Percentiles rank a stretch among this genome's conserved stretches.
Conservation (phyloP, 1,284 basidiomycete species). For the Termitomyces sp. region DNA sequence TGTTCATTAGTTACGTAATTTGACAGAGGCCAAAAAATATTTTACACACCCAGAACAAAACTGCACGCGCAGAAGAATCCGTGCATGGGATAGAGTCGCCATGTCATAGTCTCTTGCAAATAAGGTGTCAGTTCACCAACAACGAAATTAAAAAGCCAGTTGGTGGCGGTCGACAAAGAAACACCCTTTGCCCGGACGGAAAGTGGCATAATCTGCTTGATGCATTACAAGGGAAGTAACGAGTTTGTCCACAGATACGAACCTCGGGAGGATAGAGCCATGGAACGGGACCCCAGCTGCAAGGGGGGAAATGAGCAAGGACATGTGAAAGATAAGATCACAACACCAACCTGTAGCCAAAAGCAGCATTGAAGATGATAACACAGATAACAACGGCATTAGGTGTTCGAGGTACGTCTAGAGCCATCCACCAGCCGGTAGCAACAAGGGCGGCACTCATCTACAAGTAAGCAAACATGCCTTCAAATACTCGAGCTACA, state of each 20-base stretch:
- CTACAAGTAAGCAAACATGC: slow-evolving; percentile 44
- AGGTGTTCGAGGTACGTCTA: slow-evolving; percentile 82
- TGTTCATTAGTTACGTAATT: slow-evolving; percentile 8
- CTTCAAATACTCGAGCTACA: slow-evolving; percentile 80
- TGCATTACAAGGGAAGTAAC: slow-evolving; percentile 1
- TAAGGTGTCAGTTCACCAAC: slow-evolving; percentile 89
- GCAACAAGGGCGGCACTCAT: slow-evolving; percentile 76
- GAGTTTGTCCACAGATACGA: slow-evolving; percentile 10
- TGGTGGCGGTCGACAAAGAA: slow-evolving; percentile 78
- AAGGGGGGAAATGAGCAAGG: slow-evolving; percentile 6
- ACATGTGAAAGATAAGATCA: neutral
- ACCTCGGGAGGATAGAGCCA: slow-evolving; percentile 90
- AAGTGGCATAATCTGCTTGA: slow-evolving; percentile 81
- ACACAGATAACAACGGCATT: slow-evolving; percentile 90
- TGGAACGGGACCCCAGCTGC: slow-evolving; percentile 73
- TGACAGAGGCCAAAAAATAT: neutral
- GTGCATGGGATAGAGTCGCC: slow-evolving; percentile 95
- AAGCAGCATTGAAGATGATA: slow-evolving; percentile 90
- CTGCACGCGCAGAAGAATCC: slow-evolving; percentile 90
- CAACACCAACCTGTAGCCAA: slow-evolving; percentile 64
- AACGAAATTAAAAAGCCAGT: slow-evolving; percentile 82
- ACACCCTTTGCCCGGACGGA: slow-evolving; percentile 91
- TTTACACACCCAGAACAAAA: slow-evolving; percentile 66
- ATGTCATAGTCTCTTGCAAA: slow-evolving; percentile 85
- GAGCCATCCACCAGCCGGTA: slow-evolving; percentile 90